Evolutionary conservation across 306 rosid species (phyloP).

Genomic region (Trichosanthes cucumerina): DNA sequence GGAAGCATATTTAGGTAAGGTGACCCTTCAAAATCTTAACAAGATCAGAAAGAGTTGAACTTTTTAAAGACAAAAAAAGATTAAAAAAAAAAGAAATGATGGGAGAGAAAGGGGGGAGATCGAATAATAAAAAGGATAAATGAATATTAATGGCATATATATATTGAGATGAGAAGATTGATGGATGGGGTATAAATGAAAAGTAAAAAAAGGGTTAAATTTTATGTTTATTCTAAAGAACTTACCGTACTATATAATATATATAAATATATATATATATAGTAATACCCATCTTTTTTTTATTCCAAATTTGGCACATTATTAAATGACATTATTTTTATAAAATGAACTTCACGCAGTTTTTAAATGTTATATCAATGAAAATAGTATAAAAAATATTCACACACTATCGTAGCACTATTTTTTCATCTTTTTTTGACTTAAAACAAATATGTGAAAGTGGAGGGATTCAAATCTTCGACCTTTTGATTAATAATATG

Average conservation of each 20-base stretch:
- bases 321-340: no score
- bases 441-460: no score
- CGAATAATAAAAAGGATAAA: not conserved
- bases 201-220: not conserved
- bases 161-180: not conserved
- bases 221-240: not conserved
- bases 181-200: not conserved
- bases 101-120: not conserved
- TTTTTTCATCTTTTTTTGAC: no score
- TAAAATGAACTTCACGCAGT: no score
- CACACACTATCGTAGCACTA: no score
- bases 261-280: no score
- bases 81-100: not conserved
- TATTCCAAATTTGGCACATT: no score
- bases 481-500: no score
- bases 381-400: no score
- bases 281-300: no score
- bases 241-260: not conserved
- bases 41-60: not conserved
- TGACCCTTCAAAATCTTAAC: not conserved
- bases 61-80: not conserved
- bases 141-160: not conserved
- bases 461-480: no score
- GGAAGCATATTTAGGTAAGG: not conserved
- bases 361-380: no score